These are phyloP conservation scores for Eucalyptus erythrocorys DNA, from an alignment of 345 rosid species.

Conservation along the genomic window DNA sequence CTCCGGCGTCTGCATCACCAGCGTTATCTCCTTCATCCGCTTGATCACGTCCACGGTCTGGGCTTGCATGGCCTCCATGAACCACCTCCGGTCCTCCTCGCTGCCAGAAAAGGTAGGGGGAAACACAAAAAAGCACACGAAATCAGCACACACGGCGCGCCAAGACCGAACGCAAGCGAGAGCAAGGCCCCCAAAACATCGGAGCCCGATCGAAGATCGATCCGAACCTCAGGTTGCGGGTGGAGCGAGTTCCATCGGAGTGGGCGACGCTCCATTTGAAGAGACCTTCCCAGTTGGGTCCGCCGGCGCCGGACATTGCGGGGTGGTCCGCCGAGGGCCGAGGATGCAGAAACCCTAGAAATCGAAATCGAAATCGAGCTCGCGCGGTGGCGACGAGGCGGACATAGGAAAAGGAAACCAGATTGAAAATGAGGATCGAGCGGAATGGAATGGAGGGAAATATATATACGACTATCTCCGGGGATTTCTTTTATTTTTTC, in stretches of 20 bases:
- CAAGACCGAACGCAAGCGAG: not conserved
- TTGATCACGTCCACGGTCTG: constrained; percentile 57
- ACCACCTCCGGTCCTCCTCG: constrained; percentile 89
- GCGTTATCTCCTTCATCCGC: constrained; percentile 82
- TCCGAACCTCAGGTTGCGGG: constrained; percentile 47
- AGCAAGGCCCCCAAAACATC: not conserved
- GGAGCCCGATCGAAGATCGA: not conserved
- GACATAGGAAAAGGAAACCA: not conserved
- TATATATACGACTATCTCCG: not conserved
- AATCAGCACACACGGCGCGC: not conserved
- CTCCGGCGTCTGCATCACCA: constrained; percentile 69
- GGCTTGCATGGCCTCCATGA: constrained; percentile 92
- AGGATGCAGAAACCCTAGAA: not conserved
- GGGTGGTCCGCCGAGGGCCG: not conserved
- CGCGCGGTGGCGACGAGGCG: not conserved
- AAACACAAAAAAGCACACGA: not conserved
- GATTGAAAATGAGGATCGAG: not conserved
- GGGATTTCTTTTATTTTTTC: not conserved
- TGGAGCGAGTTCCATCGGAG: constrained; percentile 56
- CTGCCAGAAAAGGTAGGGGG: constrained; percentile 1
- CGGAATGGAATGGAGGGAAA: not conserved
- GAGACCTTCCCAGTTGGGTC: constrained; percentile 89
- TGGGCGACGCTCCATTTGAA: constrained; percentile 92
- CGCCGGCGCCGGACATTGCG: constrained; percentile 7
- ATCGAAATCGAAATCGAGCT: not conserved